These are phyloP conservation scores for Dothideomycetes sp. DNA, from an alignment of 2,329 filamentous ascomycete species.

Conservation along the genomic window DNA sequence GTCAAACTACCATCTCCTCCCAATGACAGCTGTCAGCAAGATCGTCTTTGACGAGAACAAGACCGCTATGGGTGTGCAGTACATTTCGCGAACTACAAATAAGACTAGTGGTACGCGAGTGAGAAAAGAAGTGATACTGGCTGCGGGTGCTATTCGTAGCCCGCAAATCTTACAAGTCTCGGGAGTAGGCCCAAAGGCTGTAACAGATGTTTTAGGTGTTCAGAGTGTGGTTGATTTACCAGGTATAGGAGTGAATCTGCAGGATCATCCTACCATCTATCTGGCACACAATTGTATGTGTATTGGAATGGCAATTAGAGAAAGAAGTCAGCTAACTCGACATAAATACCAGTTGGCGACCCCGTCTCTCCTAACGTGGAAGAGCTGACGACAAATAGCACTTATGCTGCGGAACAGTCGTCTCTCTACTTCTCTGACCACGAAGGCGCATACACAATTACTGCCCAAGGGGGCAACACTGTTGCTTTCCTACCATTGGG, in stretches of 20 bases:
- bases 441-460: too few relatives aligned
- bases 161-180: constrained; percentile 25
- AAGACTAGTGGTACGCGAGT: constrained; percentile 5
- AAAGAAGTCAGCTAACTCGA: too few relatives aligned
- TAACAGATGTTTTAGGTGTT: constrained; percentile 19
- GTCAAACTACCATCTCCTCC: constrained; percentile 21
- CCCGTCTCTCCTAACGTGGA: constrained; percentile 6
- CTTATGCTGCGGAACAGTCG: too few relatives aligned
- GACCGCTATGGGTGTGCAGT: constrained; percentile 10
- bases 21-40: constrained; percentile 14
- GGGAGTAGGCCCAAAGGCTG: constrained; percentile 12
- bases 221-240: constrained; percentile 19
- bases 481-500: too few relatives aligned
- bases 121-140: constrained; percentile 22
- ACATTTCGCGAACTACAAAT: constrained; percentile 1
- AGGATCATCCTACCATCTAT: constrained; percentile 13
- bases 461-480: too few relatives aligned
- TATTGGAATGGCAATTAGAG: too few relatives aligned
- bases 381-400: too few relatives aligned
- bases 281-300: constrained; percentile 2
- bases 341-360: too few relatives aligned
- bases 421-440: too few relatives aligned
- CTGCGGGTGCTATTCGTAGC: constrained; percentile 24
- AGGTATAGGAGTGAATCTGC: constrained; percentile 24
- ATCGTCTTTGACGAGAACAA: constrained; percentile 2